A percentile compares a stretch with the other conserved stretches of the same genome.
Evolutionary conservation across 208 protist genomes (phyloP).

Genomic region (Trypanosoma conorhini): DNA sequence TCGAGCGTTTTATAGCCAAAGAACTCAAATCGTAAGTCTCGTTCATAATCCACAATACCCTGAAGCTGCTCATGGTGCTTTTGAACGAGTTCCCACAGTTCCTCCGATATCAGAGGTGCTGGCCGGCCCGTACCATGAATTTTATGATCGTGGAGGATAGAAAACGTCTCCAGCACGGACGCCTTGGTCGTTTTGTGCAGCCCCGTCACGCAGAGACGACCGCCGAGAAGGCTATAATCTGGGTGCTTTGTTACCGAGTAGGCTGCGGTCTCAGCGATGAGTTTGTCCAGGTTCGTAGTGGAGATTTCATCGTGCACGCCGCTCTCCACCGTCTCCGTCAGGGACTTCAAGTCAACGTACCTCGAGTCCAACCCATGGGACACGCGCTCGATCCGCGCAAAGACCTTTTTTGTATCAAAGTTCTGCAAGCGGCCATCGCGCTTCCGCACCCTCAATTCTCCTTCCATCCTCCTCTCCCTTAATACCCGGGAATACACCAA

Average conservation of each 20-base stretch:
- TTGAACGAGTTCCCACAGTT: constrained; percentile 91
- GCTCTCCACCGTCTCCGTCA: constrained; percentile 88
- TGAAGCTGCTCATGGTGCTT: constrained; percentile 87
- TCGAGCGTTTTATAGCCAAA: constrained; percentile 99
- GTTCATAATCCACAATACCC: constrained; percentile 91
- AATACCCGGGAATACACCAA: background rate
- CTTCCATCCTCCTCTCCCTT: background rate
- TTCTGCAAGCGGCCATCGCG: constrained; percentile 57
- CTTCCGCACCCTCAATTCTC: constrained; percentile 50
- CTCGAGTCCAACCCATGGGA: constrained; percentile 48
- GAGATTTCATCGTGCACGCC: constrained; percentile 91
- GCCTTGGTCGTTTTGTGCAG: constrained; percentile 97
- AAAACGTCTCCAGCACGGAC: constrained; percentile 90
- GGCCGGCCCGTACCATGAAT: constrained; percentile 65
- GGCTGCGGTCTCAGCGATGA: constrained; percentile 96
- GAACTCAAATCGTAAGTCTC: constrained; percentile 98
- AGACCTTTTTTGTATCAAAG: constrained; percentile 65
- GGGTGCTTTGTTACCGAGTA: constrained; percentile 97
- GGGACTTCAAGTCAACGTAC: constrained; percentile 63
- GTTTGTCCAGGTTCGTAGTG: constrained; percentile 93
- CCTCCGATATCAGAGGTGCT: constrained; percentile 94
- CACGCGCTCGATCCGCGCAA: constrained; percentile 46
- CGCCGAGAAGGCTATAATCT: constrained; percentile 98
- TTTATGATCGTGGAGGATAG: constrained; percentile 92
- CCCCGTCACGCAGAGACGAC: constrained; percentile 96